Evolutionary conservation across 768 basidiomycete species (phyloP).

Genomic region (Hypholoma sublateritium): DNA sequence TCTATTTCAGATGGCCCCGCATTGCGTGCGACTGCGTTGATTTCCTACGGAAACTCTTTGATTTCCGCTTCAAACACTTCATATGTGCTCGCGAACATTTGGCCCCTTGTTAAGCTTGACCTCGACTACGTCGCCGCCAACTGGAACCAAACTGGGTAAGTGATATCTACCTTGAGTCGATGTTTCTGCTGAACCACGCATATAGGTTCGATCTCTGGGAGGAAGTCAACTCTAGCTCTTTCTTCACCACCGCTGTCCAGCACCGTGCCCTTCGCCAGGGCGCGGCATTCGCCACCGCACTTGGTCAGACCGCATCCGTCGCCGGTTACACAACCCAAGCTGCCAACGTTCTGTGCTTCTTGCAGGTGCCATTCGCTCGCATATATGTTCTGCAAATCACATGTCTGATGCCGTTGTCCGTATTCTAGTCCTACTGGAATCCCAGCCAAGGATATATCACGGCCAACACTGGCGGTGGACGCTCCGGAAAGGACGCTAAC

Average conservation of each 20-base stretch:
- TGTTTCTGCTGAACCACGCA: not conserved
- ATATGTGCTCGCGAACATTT: constrained; percentile 51
- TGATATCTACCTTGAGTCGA: not conserved
- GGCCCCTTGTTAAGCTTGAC: constrained; percentile 73
- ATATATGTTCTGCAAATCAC: not conserved
- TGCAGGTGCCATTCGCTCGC: constrained; percentile 21
- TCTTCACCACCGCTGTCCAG: constrained; percentile 77
- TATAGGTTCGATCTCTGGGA: constrained; percentile 70
- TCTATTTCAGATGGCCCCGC: constrained; percentile 64
- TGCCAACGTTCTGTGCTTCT: constrained; percentile 61
- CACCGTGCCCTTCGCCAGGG: constrained; percentile 72
- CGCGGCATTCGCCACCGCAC: constrained; percentile 50
- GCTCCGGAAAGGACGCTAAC: constrained; percentile 73
- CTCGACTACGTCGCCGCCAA: constrained; percentile 65
- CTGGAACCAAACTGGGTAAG: constrained; percentile 53
- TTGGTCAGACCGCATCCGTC: constrained; percentile 47
- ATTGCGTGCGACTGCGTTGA: constrained; percentile 66
- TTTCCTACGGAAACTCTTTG: constrained; percentile 71
- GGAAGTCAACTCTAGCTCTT: constrained; percentile 64
- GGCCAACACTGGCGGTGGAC: constrained; percentile 68
- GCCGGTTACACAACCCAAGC: constrained; percentile 56
- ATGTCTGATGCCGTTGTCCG: constrained; percentile 2
- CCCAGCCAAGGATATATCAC: constrained; percentile 55
- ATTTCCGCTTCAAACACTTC: constrained; percentile 47
- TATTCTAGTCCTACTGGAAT: constrained; percentile 49